Evolutionary conservation across 345 rosid species (phyloP), one percentile per base, ranked within the genome.

Genomic region (Punica granatum): DNA sequence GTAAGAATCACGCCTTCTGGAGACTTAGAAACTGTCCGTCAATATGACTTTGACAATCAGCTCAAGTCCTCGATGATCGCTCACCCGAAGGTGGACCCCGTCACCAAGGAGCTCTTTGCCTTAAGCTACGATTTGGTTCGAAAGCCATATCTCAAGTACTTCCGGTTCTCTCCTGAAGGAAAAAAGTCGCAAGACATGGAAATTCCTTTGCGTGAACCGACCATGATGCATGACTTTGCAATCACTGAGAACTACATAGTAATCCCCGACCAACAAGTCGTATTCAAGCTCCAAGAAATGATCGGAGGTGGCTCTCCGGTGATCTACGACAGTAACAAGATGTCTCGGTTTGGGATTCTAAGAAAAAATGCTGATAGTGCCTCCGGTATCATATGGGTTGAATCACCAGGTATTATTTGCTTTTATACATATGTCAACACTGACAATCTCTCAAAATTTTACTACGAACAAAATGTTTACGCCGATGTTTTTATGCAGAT

Each of bases 221-320:
- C 96, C 28, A 87, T 92, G 98, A 89, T 89, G 77, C 98, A 92
- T 54, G 98, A 92, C 70, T 92, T 92, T 28, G 96, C 97, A 4
- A 87, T 91, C 73, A 88, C 96, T 0, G 83, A 88, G 84, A 88
- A 85, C 64, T 87, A 76, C 56, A 96, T 86, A 3, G 89, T 92
- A 48, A 82, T 92, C 39, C 98, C 98, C 0, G 98, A 92, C 23
- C 98, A 92, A 37, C 98, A 92, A 73, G 90, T 92, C 0, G 96
- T 92, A 32, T 92, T 92, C 74, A 86, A 89, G 76, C 84, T 87
- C 18, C 81, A 80, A 39, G 90, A 92, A 64, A 87, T 92, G 98
- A 67, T 89, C 43, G 74, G 68, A 1, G 98, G 98, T 0, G 90
- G 94, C 34, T 92, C 98, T 28, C 98, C 98, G 7, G 93, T 92